phyloP scores from a whole-genome alignment of 1,284 basidiomycete species.

The Ceratobasidium sp. region DNA sequence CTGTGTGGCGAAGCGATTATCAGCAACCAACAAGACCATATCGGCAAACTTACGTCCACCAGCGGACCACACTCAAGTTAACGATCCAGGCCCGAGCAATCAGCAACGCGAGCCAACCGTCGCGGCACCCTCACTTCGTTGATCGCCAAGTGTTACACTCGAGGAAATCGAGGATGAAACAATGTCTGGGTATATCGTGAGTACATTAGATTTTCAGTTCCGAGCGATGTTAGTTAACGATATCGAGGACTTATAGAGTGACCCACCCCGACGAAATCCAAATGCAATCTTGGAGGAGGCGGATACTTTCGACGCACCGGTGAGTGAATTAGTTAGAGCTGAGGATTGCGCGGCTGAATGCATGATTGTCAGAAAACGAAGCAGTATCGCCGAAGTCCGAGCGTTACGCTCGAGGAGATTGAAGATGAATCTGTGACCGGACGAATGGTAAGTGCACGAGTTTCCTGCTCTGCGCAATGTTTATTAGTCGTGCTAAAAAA shows the following conservation, averaged over 20 bases:
- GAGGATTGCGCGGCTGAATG: not conserved
- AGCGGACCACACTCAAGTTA: not conserved
- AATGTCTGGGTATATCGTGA: not conserved
- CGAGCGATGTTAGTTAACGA: not conserved
- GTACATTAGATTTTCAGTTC: not conserved
- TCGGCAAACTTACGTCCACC: not conserved
- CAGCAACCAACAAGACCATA: too few species aligned
- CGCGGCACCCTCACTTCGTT: not conserved
- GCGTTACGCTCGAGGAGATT: not conserved
- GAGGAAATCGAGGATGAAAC: not conserved
- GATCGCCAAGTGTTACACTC: constrained; percentile 8
- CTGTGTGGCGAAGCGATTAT: not conserved
- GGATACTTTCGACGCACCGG: too few species aligned
- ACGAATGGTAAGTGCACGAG: not conserved
- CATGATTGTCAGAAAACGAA: not conserved
- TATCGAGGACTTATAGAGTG: too few species aligned
- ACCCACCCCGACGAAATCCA: too few species aligned
- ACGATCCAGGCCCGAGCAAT: too few species aligned
- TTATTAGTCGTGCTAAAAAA: not conserved
- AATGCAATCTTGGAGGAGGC: too few species aligned
- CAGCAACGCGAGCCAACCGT: not conserved
- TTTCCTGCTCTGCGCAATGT: not conserved
- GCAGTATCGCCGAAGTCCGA: not conserved
- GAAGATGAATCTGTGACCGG: constrained; percentile 4
- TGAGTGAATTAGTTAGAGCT: not conserved